phyloP scores from a whole-genome alignment of 1,284 basidiomycete genomes.

The Ceratobasidium sp. region DNA sequence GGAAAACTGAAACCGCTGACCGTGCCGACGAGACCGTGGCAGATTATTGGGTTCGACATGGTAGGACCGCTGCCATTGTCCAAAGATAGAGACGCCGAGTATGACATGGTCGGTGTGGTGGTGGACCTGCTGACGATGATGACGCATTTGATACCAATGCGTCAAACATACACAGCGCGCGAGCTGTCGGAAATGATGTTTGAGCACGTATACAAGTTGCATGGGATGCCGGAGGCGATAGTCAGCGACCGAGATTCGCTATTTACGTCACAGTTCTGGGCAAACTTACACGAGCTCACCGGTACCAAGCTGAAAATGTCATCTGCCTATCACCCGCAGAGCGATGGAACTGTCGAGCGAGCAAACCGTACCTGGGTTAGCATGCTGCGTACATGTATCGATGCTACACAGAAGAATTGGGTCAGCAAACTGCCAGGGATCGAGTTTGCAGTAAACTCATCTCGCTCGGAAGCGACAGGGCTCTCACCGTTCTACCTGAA shows the following conservation, averaged over 20 bases:
- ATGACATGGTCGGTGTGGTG: slow-evolving; percentile 59
- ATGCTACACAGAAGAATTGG: slow-evolving; percentile 59
- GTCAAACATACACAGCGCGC: slow-evolving; percentile 55
- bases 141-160: slow-evolving; percentile 57
- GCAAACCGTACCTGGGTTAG: slow-evolving; percentile 60
- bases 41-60: slow-evolving; percentile 62
- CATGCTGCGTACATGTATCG: slow-evolving; percentile 58
- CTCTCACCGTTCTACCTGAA: slow-evolving; percentile 59
- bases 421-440: slow-evolving; percentile 57
- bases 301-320: slow-evolving; percentile 60
- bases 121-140: slow-evolving; percentile 59
- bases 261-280: slow-evolving; percentile 65
- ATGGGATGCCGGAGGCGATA: slow-evolving; percentile 60
- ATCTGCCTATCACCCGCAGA: slow-evolving; percentile 63
- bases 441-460: slow-evolving; percentile 58
- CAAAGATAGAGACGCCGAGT: slow-evolving; percentile 55
- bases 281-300: slow-evolving; percentile 56
- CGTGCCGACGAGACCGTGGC: slow-evolving; percentile 58
- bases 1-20: slow-evolving; percentile 56
- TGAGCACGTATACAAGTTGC: slow-evolving; percentile 58
- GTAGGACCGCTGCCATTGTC: slow-evolving; percentile 60
- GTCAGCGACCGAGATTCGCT: slow-evolving; percentile 61
- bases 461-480: slow-evolving; percentile 54
- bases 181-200: slow-evolving; percentile 62
- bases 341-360: slow-evolving; percentile 60